A percentile compares a stretch with the other conserved stretches of the same genome.
Conservation (phyloP, 2,329 filamentous ascomycete genomes). For the Talaromyces pinophilus region DNA sequence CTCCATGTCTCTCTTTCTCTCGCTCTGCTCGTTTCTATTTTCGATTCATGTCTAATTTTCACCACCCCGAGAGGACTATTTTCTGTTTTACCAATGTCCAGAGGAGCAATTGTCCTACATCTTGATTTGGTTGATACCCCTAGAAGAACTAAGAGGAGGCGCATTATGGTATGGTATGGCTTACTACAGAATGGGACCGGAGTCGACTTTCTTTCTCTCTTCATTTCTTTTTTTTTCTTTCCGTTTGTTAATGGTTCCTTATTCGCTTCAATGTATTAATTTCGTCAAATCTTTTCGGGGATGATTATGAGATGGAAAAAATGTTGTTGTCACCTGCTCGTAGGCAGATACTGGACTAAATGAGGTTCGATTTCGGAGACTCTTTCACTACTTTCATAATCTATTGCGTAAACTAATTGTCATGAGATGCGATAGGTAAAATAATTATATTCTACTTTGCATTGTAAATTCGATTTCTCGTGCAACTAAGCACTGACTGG, state of each 20-base stretch:
- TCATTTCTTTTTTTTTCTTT: not conserved
- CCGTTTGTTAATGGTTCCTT: not conserved
- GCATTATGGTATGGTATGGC: not conserved
- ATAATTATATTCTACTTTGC: constrained; percentile 13
- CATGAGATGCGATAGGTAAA: not conserved
- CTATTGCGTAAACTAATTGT: not conserved
- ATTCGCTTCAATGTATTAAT: not conserved
- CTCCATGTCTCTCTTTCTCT: not conserved
- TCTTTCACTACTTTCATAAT: not conserved
- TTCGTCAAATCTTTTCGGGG: not conserved
- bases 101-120: not conserved
- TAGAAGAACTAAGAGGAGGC: not conserved
- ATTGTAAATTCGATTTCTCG: constrained; percentile 6
- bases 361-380: not conserved
- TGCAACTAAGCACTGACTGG: not conserved
- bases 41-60: not conserved
- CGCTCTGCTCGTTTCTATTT: not conserved
- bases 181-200: not conserved
- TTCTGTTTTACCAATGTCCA: not conserved
- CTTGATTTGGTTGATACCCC: constrained; percentile 15
- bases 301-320: too few relatives aligned
- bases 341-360: not conserved
- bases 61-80: not conserved
- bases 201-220: too few relatives aligned
- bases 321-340: too few relatives aligned